Conservation (phyloP, 75 land plant species). For the Cryptomeria japonica region DNA sequence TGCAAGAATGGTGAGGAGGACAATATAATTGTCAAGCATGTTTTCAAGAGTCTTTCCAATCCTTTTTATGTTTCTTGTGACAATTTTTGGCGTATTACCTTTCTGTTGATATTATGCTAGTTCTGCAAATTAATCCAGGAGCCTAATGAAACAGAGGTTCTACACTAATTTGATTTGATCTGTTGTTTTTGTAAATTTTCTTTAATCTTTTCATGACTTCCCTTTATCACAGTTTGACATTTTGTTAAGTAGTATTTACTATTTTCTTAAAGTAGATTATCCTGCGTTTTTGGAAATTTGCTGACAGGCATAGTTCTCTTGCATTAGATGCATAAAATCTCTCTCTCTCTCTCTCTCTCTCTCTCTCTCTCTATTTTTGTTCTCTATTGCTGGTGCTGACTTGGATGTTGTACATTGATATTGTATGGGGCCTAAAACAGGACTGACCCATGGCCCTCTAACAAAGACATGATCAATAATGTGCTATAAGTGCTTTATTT, state of each 20-base stretch:
- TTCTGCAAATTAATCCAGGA: background rate
- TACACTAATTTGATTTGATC: background rate
- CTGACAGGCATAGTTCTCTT: background rate
- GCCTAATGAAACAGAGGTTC: background rate
- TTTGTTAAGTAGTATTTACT: background rate
- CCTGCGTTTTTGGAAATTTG: background rate
- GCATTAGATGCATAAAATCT: background rate
- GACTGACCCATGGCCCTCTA: background rate
- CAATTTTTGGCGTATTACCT: background rate
- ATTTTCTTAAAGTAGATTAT: background rate
- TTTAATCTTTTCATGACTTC: background rate
- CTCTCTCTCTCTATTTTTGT: background rate
- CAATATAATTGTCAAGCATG: background rate
- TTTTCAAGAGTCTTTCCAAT: background rate
- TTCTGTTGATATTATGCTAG: background rate
- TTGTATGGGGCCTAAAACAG: background rate
- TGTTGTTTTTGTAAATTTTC: background rate
- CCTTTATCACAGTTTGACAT: background rate
- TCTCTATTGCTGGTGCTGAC: background rate
- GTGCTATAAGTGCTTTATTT: background rate
- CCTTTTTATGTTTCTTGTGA: background rate
- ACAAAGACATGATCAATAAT: background rate
- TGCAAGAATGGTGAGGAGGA: background rate
- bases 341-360: background rate
- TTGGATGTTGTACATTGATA: background rate